Evolutionary conservation across 1,139 yeast genomes (phyloP), one percentile per base, ranked within the genome.

Genomic region (Geotrichum klebahnii): DNA sequence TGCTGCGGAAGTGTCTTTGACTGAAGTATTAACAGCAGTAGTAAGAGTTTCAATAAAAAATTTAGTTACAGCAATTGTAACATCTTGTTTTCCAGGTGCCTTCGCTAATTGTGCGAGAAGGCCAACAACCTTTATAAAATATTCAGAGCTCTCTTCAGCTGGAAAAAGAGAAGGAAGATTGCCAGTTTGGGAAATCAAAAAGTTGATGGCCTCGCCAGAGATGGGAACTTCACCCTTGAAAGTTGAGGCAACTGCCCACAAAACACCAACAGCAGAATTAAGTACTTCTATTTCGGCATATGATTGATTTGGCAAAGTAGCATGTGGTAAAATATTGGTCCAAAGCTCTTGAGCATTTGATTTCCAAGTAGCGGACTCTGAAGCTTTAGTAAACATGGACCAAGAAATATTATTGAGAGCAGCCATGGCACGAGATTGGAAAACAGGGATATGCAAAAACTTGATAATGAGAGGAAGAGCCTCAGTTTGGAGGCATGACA

Each of bases 341-440:
- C 70, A 68, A n/a, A 64, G 44, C 24, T 55, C 56, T 24, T 56
- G 55, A 4, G 69, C 66, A 12, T 56, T 55, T 3, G 37, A 38
- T 23, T 49, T 50, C 70, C 70, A 68, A 23, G 50, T 50, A 4
- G 53, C 45, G 5, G 55, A 46, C 5, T 50, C 47, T 10, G 56
- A 14, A 54, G 50, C 49, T 51, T 56, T 41, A 4, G 61, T 52
- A 31, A 58, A 53, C 33, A 63, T 49, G 12, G 69, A 59, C 74
- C 73, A 69, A 14, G 68, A 61, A 19, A 66, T 50, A 51, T 90
- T 90, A 66, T 87, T 88, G 62, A 88, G 73, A 14, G 86, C 80
- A 16, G 79, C 74, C 49, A 86, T 68, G 1, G 82, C 74, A 58
- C 84, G 79, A 23, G 78, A 73, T 28, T 76, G 48, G 33, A 48